Evolutionary conservation across 2,329 filamentous ascomycete genomes (phyloP).

Genomic region (Cladophialophora exuberans): DNA sequence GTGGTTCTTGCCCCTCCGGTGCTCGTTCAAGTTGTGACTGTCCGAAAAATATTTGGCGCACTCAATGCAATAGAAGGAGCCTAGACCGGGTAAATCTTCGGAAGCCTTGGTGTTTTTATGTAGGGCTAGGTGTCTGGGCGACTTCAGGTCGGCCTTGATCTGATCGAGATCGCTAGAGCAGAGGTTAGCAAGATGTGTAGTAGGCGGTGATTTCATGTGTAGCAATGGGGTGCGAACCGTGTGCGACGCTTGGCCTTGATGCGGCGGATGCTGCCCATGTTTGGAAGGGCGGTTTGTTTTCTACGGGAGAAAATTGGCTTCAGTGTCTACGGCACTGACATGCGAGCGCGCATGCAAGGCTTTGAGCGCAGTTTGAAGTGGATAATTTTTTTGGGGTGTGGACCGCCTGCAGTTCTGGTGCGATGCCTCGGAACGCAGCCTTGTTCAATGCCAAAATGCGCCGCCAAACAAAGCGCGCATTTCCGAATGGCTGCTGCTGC

Average conservation of each 20-base stretch:
- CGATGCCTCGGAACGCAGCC: conserved; percentile 1
- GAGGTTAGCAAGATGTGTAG: conserved; percentile 19
- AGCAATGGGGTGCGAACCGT: conserved; percentile 53
- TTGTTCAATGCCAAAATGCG: neutral
- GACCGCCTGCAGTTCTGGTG: conserved; percentile 3
- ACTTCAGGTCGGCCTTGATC: conserved; percentile 78
- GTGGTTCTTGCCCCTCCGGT: conserved; percentile 87
- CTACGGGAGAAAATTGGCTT: neutral
- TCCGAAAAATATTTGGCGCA: conserved; percentile 97
- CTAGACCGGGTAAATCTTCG: conserved; percentile 87
- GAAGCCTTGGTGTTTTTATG: conserved; percentile 77
- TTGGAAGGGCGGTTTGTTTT: conserved; percentile 33
- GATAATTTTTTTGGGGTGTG: neutral
- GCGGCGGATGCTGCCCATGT: conserved; percentile 69
- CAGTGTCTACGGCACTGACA: no score
- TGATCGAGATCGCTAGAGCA: conserved; percentile 84
- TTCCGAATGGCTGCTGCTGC: conserved; percentile 5
- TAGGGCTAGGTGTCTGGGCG: conserved; percentile 76
- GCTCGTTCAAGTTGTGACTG: conserved; percentile 72
- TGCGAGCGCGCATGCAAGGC: neutral
- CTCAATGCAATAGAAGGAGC: conserved; percentile 84
- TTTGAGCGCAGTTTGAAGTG: no score
- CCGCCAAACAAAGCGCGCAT: conserved; percentile 8
- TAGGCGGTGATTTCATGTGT: conserved; percentile 7
- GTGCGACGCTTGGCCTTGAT: conserved; percentile 75